phyloP scores from a whole-genome alignment of 306 rosid species.

The Inga laurina region DNA sequence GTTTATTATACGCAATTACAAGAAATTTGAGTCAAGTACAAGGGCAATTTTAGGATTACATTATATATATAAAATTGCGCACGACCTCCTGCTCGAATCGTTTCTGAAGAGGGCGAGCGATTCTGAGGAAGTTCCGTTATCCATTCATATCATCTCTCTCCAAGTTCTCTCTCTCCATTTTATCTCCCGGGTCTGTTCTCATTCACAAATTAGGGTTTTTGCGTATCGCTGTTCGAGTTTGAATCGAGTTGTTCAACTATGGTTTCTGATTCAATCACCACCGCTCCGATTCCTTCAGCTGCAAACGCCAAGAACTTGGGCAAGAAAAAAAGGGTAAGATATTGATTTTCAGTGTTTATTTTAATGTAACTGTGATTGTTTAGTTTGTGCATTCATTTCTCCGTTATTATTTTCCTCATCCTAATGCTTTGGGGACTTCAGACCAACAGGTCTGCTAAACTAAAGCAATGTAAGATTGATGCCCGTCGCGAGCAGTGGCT shows the following conservation, averaged over 20 bases:
- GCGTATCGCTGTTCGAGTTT: constrained; percentile 34
- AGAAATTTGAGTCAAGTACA: neutral
- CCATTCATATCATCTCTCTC: constrained; percentile 47
- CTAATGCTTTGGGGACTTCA: constrained; percentile 34
- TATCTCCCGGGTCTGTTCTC: constrained; percentile 7
- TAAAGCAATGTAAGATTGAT: constrained; percentile 95
- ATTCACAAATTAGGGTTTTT: constrained; percentile 63
- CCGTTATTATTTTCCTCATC: neutral
- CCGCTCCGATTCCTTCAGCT: constrained; percentile 66
- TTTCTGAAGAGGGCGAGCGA: constrained; percentile 49
- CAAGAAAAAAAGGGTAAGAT: constrained; percentile 90
- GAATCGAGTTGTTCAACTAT: constrained; percentile 49
- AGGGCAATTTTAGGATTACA: constrained; percentile 38
- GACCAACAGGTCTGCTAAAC: constrained; percentile 90
- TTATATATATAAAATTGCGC: constrained; percentile 32
- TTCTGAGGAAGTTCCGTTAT: constrained; percentile 79
- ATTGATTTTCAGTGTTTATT: neutral
- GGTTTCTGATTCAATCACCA: constrained; percentile 79
- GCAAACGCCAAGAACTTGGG: constrained; percentile 68
- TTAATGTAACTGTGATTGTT: neutral
- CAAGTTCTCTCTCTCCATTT: constrained; percentile 37
- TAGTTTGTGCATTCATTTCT: neutral
- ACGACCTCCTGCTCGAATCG: neutral
- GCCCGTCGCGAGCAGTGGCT: constrained; percentile 99
- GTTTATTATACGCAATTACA: rapidly evolving